These are phyloP conservation scores for Sarocladium brachiariae DNA, from an alignment of 2,329 filamentous ascomycete species.

Conservation along the genomic window DNA sequence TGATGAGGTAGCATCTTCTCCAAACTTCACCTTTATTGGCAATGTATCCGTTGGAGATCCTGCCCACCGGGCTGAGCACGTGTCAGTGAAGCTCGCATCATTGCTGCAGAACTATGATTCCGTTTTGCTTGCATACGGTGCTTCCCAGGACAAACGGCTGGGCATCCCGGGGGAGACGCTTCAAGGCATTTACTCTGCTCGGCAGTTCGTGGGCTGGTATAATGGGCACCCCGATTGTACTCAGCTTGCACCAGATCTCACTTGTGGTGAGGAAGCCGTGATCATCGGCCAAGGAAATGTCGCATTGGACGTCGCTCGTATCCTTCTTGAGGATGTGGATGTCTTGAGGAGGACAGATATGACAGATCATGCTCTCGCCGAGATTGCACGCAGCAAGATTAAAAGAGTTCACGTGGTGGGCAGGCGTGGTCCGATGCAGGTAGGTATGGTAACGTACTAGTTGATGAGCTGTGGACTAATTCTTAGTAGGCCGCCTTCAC, in stretches of 20 bases:
- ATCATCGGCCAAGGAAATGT: conserved; percentile 96
- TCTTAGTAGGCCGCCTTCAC: conserved; percentile 74
- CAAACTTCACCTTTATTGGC: conserved; percentile 83
- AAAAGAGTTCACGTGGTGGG: conserved; percentile 82
- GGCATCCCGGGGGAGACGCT: conserved; percentile 72
- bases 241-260: conserved; percentile 64
- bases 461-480: background rate
- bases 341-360: conserved; percentile 79
- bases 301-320: conserved; percentile 85
- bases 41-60: conserved; percentile 71
- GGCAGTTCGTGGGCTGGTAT: conserved; percentile 97
- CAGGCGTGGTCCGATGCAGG: conserved; percentile 81
- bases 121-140: conserved; percentile 87
- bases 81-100: conserved; percentile 55
- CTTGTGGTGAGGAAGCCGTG: conserved; percentile 71
- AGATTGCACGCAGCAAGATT: conserved; percentile 64
- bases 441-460: conserved; percentile 25
- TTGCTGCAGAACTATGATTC: conserved; percentile 84
- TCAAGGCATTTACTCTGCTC: conserved; percentile 74
- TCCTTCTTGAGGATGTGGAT: conserved; percentile 71
- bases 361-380: conserved; percentile 71
- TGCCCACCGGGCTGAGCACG: conserved; percentile 31
- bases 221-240: conserved; percentile 86
- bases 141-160: conserved; percentile 72
- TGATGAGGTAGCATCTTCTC: conserved; percentile 73